Percentiles rank a stretch among this genome's conserved stretches.
Evolutionary conservation across 495 filamentous ascomycete genomes (phyloP).

Genomic region (Aspergillus heteromorphus): DNA sequence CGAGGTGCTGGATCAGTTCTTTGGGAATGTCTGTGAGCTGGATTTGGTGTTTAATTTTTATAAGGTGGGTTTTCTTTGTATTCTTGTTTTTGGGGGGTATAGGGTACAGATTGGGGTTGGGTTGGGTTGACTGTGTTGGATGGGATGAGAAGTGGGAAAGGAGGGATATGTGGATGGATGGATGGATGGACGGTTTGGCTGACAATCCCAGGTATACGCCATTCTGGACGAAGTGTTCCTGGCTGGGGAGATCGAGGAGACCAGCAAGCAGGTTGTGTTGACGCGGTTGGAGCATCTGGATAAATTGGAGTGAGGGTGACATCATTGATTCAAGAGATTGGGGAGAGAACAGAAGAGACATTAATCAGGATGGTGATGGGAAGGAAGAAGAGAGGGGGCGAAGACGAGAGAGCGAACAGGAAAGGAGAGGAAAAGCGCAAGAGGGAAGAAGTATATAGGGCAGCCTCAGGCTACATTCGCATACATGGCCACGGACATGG

Average conservation of each 20-base stretch:
- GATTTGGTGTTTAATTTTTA: conserved; percentile 99
- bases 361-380: too few species aligned
- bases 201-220: conserved; percentile 73
- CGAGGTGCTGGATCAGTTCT: conserved; percentile 96
- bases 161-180: too few species aligned
- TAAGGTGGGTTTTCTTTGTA: conserved; percentile 51
- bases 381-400: too few species aligned
- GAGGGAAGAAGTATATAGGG: not conserved
- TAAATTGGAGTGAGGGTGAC: conserved; percentile 69
- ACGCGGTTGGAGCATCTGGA: conserved; percentile 93
- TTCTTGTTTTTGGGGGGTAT: not conserved
- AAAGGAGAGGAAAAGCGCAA: too few species aligned
- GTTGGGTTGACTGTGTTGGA: too few species aligned
- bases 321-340: not conserved
- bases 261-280: conserved; percentile 94
- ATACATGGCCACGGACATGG: conserved; percentile 17
- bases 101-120: not conserved
- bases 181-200: too few species aligned
- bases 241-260: conserved; percentile 96
- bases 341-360: too few species aligned
- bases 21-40: conserved; percentile 97
- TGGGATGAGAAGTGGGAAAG: too few species aligned
- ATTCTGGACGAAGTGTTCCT: conserved; percentile 97
- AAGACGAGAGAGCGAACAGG: too few species aligned
- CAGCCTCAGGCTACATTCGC: conserved; percentile 10